phyloP scores from a whole-genome alignment of 805 yeast species.

The Wickerhamomyces mucosus region DNA sequence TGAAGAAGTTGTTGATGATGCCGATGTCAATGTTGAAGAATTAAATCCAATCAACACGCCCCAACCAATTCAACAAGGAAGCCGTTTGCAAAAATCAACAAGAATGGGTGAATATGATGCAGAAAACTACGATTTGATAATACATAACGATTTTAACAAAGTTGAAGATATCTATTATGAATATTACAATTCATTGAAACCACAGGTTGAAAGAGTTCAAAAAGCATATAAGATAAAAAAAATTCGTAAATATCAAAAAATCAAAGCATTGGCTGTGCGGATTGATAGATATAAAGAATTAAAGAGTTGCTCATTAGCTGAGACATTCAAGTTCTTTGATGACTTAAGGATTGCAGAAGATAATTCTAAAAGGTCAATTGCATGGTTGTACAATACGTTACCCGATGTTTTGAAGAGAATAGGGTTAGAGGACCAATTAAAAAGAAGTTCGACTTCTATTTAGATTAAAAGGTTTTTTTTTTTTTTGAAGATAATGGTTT shows the following conservation, averaged over 20 bases:
- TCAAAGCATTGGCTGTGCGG: constrained; percentile 27
- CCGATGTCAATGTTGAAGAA: constrained; percentile 10
- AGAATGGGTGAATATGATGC: constrained; percentile 19
- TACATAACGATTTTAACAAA: constrained; percentile 23
- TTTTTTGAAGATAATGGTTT: no score
- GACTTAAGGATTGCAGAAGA: constrained; percentile 21
- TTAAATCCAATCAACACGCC: constrained; percentile 12
- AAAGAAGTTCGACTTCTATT: no score
- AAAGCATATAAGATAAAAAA: constrained; percentile 25
- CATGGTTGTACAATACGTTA: constrained; percentile 27
- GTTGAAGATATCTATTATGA: constrained; percentile 25
- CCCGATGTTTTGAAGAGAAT: constrained; percentile 22
- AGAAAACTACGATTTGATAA: constrained; percentile 22
- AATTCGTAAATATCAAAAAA: constrained; percentile 28
- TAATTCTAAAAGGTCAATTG: constrained; percentile 23
- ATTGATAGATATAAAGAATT: constrained; percentile 23
- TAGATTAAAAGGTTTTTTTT: no score
- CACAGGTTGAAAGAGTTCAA: constrained; percentile 26
- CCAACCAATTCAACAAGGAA: constrained; percentile 11
- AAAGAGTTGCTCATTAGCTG: constrained; percentile 18
- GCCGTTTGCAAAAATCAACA: constrained; percentile 16
- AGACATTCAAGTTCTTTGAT: constrained; percentile 24
- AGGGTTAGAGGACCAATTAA: constrained; percentile 20
- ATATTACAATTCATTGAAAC: constrained; percentile 21
- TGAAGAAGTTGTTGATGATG: constrained; percentile 10